These are phyloP conservation scores for Penicillium turbatum DNA, from an alignment of 495 filamentous ascomycete genomes.

Conservation along the genomic window DNA sequence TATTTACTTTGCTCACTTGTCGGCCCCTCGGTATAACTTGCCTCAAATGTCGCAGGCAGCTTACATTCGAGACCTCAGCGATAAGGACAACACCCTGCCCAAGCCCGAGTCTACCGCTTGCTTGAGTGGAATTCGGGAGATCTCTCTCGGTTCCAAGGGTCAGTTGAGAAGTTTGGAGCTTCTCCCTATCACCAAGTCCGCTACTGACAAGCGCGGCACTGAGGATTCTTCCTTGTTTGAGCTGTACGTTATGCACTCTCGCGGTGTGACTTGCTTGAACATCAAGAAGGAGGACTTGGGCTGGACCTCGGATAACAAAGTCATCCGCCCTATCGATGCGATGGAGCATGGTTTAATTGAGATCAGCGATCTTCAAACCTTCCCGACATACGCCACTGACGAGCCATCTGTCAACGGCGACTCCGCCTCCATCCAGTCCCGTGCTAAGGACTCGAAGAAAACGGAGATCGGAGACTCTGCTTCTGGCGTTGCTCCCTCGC, in stretches of 20 bases:
- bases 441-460: slow-evolving; percentile 43
- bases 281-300: slow-evolving; percentile 86
- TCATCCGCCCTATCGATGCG: slow-evolving; percentile 70
- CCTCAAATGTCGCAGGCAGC: slow-evolving; percentile 75
- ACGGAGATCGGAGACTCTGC: slow-evolving; percentile 22
- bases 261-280: slow-evolving; percentile 80
- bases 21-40: slow-evolving; percentile 84
- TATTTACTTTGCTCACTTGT: slow-evolving; percentile 93
- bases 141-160: slow-evolving; percentile 85
- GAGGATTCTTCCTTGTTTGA: slow-evolving; percentile 72
- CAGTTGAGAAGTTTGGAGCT: slow-evolving; percentile 86
- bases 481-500: slow-evolving; percentile 31
- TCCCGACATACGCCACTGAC: slow-evolving; percentile 39
- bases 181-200: slow-evolving; percentile 54
- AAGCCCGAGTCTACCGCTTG: slow-evolving; percentile 91
- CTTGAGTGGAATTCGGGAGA: slow-evolving; percentile 90
- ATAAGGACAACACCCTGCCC: slow-evolving; percentile 67
- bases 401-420: slow-evolving; percentile 52
- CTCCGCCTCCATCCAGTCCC: slow-evolving; percentile 31
- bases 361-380: slow-evolving; percentile 47
- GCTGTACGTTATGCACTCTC: slow-evolving; percentile 95
- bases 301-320: slow-evolving; percentile 82
- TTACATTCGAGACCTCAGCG: slow-evolving; percentile 70
- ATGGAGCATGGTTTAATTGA: slow-evolving; percentile 57
- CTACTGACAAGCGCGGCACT: slow-evolving; percentile 38